phyloP scores from a whole-genome alignment of 306 rosid genomes.

The Astragalus membranaceus region DNA sequence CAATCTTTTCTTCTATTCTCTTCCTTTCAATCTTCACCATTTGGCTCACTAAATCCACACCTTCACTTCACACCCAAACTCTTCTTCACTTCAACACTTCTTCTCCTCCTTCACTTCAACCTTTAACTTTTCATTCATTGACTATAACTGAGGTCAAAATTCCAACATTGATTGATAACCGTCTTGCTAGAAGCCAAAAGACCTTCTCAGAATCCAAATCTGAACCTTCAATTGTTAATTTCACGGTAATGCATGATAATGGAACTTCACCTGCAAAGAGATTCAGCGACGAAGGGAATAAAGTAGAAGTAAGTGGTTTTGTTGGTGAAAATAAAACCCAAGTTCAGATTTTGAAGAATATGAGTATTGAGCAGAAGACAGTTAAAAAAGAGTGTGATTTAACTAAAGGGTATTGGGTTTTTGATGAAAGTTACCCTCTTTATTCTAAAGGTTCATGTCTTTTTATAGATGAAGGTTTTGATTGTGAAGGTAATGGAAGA shows the following conservation, averaged over 20 bases:
- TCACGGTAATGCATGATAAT: slow-evolving; percentile 19
- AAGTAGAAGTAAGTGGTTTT: not conserved
- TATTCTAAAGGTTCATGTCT: slow-evolving; percentile 64
- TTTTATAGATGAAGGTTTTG: slow-evolving; percentile 87
- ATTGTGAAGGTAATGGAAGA: slow-evolving; percentile 87
- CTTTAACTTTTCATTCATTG: slow-evolving; percentile 30
- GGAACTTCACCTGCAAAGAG: slow-evolving; percentile 5
- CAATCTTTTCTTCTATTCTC: slow-evolving; percentile 57
- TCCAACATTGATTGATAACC: slow-evolving; percentile 36
- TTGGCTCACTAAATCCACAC: slow-evolving; percentile 51
- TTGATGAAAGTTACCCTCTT: slow-evolving; percentile 65
- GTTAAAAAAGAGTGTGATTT: slow-evolving; percentile 52
- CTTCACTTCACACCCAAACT: slow-evolving; percentile 33
- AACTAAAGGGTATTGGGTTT: slow-evolving; percentile 72
- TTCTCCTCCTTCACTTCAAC: slow-evolving; percentile 2
- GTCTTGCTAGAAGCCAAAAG: slow-evolving; percentile 28
- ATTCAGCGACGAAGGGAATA: slow-evolving; percentile 13
- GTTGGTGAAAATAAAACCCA: slow-evolving; percentile 4
- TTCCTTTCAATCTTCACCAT: slow-evolving; percentile 51
- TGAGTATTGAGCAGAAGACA: slow-evolving; percentile 25
- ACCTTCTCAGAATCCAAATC: slow-evolving; percentile 31
- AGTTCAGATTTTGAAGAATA: slow-evolving; percentile 17
- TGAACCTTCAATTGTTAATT: slow-evolving; percentile 25
- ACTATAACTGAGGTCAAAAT: slow-evolving; percentile 17
- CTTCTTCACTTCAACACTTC: slow-evolving; percentile 48